These are phyloP conservation scores for Monascus purpureus DNA, from an alignment of 495 filamentous ascomycete genomes.

Conservation along the genomic window DNA sequence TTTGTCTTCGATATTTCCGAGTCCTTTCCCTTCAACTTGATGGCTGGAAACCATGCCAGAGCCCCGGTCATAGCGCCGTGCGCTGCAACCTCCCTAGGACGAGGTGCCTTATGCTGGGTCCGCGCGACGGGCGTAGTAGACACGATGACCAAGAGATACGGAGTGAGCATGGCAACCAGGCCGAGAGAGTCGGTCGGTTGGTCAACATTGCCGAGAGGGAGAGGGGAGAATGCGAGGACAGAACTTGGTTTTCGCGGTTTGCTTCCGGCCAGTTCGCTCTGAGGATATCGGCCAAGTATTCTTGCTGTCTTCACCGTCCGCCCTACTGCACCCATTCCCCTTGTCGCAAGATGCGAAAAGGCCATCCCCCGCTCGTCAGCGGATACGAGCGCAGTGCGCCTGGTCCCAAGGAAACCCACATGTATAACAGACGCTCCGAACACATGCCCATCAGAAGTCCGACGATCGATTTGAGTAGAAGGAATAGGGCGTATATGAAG, in stretches of 20 bases:
- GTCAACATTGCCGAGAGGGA: conserved; percentile 86
- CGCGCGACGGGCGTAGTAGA: conserved; percentile 92
- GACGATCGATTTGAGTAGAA: conserved; percentile 44
- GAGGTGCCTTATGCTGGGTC: conserved; percentile 82
- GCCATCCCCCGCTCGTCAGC: conserved; percentile 94
- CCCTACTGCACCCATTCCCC: conserved; percentile 75
- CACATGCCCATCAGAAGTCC: conserved; percentile 68
- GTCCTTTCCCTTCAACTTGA: conserved; percentile 70
- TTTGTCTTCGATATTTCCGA: conserved; percentile 42
- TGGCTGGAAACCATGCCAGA: conserved; percentile 92
- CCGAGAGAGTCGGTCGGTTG: conserved; percentile 79
- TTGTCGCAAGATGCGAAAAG: conserved; percentile 88
- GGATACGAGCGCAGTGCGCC: conserved; percentile 95
- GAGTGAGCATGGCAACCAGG: conserved; percentile 88
- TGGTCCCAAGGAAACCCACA: conserved; percentile 85
- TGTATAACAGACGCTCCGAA: conserved; percentile 65
- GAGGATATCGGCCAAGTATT: conserved; percentile 83
- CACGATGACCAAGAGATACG: conserved; percentile 88
- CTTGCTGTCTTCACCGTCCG: conserved; percentile 79
- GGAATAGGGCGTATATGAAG: conserved; percentile 73
- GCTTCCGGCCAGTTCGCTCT: conserved; percentile 35
- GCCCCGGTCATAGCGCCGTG: conserved; percentile 88
- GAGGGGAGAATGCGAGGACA: conserved; percentile 77
- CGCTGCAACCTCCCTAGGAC: conserved; percentile 78
- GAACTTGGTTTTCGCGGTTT: conserved; percentile 84